phyloP scores from a whole-genome alignment of 1,284 basidiomycete genomes.

The Rhodofomes roseus region DNA sequence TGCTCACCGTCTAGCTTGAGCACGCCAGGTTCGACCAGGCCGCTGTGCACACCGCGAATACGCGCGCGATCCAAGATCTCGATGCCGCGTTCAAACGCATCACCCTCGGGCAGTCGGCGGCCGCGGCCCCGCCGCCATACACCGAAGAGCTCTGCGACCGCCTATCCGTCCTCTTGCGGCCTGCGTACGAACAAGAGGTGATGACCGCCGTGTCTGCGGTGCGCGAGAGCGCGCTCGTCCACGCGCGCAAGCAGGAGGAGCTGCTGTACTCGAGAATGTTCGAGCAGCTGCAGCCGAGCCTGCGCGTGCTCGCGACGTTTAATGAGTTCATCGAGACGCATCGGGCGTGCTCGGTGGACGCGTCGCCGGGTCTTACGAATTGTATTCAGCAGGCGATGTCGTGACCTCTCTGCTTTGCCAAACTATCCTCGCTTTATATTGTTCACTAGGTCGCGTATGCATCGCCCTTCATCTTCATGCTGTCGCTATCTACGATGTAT shows the following conservation, averaged over 20 bases:
- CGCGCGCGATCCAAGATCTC: not conserved
- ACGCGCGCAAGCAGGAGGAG: not conserved
- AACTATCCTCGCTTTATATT: not conserved
- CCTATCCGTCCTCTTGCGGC: constrained; percentile 4
- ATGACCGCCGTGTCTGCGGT: not conserved
- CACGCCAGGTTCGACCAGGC: not conserved
- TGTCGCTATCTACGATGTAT: not conserved
- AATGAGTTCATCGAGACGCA: not conserved
- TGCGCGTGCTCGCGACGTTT: not conserved
- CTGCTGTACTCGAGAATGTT: not conserved
- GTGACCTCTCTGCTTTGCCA: not conserved
- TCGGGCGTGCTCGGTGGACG: not conserved
- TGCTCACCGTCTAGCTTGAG: not conserved
- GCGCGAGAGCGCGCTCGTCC: not conserved
- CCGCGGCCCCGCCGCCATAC: constrained; percentile 11
- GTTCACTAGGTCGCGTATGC: too few species aligned
- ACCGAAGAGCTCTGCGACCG: constrained; percentile 12
- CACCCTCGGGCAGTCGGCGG: constrained; percentile 3
- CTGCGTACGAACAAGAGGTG: constrained; percentile 5
- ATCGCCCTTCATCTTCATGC: not conserved
- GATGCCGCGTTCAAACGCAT: not conserved
- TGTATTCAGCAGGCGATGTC: not conserved
- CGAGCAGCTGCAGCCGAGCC: not conserved
- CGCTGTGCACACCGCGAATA: not conserved
- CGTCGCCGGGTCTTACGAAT: not conserved